Evolutionary conservation across 108 stramenopile genomes (phyloP).

Genomic region (Skeletonema tropicum): DNA sequence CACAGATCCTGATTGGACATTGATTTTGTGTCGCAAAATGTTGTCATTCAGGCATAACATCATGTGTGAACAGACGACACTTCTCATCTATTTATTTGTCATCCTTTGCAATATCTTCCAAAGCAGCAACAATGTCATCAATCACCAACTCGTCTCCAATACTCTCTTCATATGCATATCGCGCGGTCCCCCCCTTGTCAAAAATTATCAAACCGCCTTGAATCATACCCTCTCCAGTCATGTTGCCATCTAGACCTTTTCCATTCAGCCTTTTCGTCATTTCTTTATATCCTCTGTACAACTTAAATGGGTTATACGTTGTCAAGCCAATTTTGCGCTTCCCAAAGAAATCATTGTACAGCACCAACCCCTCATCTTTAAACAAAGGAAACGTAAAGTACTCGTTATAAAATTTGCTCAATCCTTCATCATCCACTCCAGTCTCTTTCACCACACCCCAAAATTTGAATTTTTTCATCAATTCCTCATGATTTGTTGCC

Average conservation of each 20-base stretch:
- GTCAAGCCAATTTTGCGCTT: conserved; percentile 40
- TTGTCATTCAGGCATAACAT: background rate
- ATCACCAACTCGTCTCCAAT: conserved; percentile 62
- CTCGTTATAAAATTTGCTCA: conserved; percentile 60
- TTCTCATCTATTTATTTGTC: conserved; percentile 5
- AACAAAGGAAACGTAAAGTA: conserved; percentile 73
- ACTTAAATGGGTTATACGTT: conserved; percentile 57
- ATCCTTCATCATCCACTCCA: conserved; percentile 78
- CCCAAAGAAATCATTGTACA: conserved; percentile 77
- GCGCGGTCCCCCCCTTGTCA: conserved; percentile 55
- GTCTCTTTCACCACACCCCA: conserved; percentile 82
- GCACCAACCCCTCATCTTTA: conserved; percentile 58
- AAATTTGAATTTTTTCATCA: conserved; percentile 55
- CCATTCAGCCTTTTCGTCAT: conserved; percentile 40
- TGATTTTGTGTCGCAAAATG: background rate
- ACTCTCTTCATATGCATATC: conserved; percentile 76
- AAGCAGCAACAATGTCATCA: conserved; percentile 60
- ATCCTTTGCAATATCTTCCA: conserved; percentile 36
- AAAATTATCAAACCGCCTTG: conserved; percentile 84
- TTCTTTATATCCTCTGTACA: conserved; percentile 46
- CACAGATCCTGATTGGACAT: background rate
- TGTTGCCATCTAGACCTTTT: conserved; percentile 76
- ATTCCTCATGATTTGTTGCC: conserved; percentile 39
- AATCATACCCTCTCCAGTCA: conserved; percentile 78
- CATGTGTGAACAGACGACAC: background rate